phyloP scores from a whole-genome alignment of 2,329 filamentous ascomycete genomes.

The Epichloe hybrida region DNA sequence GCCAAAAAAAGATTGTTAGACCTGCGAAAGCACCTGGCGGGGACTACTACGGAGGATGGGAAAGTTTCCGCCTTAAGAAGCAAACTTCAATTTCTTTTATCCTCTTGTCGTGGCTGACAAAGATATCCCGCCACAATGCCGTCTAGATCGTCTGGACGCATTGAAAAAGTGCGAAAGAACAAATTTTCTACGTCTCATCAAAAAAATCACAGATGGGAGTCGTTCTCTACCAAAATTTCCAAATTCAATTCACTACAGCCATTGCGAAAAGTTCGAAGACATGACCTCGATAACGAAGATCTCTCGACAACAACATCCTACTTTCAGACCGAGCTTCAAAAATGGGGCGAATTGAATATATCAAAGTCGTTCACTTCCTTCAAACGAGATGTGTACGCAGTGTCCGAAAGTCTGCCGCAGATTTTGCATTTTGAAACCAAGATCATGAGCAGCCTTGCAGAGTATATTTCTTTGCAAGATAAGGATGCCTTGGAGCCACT shows the following conservation, averaged over 20 bases:
- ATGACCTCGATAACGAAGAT: conserved; percentile 71
- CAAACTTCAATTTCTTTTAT: not conserved
- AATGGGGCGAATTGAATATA: conserved; percentile 87
- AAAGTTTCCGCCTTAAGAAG: not conserved
- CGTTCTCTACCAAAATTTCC: conserved; percentile 78
- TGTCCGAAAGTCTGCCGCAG: conserved; percentile 83
- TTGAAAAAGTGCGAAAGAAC: conserved; percentile 54
- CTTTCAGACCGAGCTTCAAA: conserved; percentile 67
- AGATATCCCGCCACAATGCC: conserved; percentile 36
- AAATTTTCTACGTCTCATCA: conserved; percentile 61
- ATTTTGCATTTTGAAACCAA: conserved; percentile 80
- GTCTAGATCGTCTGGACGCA: conserved; percentile 49
- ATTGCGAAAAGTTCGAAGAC: conserved; percentile 73
- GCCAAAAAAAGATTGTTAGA: conserved; percentile 17
- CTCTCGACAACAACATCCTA: conserved; percentile 69
- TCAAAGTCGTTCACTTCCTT: conserved; percentile 71
- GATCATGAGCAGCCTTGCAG: conserved; percentile 65
- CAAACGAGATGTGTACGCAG: conserved; percentile 55
- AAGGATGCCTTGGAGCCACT: conserved; percentile 73
- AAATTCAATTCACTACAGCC: conserved; percentile 86
- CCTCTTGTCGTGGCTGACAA: conserved; percentile 8
- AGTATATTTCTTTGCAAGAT: conserved; percentile 66
- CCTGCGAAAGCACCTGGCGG: conserved; percentile 7
- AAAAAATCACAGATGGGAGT: conserved; percentile 81
- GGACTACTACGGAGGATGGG: not conserved